Conservation (phyloP, 169 alveolate species). For the Plasmodium vivax region DNA sequence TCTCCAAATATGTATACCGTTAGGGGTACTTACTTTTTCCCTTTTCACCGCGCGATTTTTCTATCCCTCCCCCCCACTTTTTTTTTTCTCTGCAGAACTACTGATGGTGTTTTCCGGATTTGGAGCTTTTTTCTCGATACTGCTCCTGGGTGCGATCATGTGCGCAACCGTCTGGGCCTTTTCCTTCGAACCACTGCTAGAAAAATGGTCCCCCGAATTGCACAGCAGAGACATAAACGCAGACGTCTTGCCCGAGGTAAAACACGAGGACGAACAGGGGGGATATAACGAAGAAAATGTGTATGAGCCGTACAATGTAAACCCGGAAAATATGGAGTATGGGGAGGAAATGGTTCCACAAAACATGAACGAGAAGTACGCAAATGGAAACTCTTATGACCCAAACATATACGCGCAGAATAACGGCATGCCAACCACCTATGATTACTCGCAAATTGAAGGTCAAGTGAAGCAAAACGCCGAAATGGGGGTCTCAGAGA, state of each 20-base stretch:
- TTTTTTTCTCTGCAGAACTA: conserved; percentile 75
- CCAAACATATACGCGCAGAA: conserved; percentile 34
- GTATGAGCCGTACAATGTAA: conserved; percentile 51
- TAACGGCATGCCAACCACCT: conserved; percentile 78
- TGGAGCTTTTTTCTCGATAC: conserved; percentile 88
- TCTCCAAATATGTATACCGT: not conserved
- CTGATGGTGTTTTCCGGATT: conserved; percentile 89
- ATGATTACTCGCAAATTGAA: conserved; percentile 82
- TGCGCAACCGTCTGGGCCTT: conserved; percentile 90
- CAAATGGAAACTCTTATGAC: conserved; percentile 49
- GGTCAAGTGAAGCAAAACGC: conserved; percentile 78
- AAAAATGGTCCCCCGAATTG: conserved; percentile 88
- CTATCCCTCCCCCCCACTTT: not conserved
- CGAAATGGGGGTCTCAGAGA: conserved; percentile 80
- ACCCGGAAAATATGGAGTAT: conserved; percentile 60
- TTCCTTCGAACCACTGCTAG: conserved; percentile 88
- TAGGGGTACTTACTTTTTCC: not conserved
- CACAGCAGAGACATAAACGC: conserved; percentile 89
- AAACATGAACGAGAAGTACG: conserved; percentile 45
- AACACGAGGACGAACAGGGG: conserved; percentile 48
- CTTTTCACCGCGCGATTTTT: not conserved
- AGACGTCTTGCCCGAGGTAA: conserved; percentile 82
- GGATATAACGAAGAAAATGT: conserved; percentile 58
- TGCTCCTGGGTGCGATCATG: conserved; percentile 84
- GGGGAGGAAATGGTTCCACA: conserved; percentile 57